Percentiles rank a stretch among this genome's conserved stretches.
These are phyloP conservation scores for Komagataella phaffii DNA, from an alignment of 805 yeast genomes.

Conservation along the genomic window DNA sequence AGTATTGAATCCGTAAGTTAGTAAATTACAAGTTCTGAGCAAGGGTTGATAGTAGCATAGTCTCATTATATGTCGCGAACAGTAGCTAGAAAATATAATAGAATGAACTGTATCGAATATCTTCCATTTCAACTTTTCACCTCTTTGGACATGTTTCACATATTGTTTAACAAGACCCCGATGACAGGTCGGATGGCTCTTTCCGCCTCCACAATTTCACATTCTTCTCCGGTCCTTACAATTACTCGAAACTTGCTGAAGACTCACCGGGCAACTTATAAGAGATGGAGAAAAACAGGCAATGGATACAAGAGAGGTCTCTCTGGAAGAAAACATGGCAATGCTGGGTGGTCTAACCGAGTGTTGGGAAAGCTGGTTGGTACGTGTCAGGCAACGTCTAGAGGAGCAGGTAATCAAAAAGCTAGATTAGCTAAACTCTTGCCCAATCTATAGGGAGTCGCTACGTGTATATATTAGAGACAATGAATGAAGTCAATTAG, in stretches of 20 bases:
- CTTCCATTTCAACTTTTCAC: background rate
- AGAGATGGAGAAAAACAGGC: conserved; percentile 72
- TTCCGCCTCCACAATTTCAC: background rate
- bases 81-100: too few species aligned
- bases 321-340: conserved; percentile 88
- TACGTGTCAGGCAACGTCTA: conserved; percentile 35
- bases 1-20: too few species aligned
- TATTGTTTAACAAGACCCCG: conserved; percentile 2
- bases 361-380: conserved; percentile 47
- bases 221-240: conserved; percentile 3
- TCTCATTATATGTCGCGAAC: background rate
- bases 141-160: background rate
- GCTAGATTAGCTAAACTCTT: conserved; percentile 44
- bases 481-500: conserved; percentile 1
- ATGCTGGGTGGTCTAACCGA: conserved; percentile 71
- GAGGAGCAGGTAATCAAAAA: conserved; percentile 38
- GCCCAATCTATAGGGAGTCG: conserved; percentile 23
- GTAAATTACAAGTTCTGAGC: too few species aligned
- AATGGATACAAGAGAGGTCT: conserved; percentile 54
- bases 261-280: conserved; percentile 79
- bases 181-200: background rate
- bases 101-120: background rate
- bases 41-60: too few species aligned
- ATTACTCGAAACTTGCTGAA: conserved; percentile 33
- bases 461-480: conserved; percentile 1